Conservation (phyloP, 225 moss, liverwort and hornwort species). For the Anthoceros angustus region DNA sequence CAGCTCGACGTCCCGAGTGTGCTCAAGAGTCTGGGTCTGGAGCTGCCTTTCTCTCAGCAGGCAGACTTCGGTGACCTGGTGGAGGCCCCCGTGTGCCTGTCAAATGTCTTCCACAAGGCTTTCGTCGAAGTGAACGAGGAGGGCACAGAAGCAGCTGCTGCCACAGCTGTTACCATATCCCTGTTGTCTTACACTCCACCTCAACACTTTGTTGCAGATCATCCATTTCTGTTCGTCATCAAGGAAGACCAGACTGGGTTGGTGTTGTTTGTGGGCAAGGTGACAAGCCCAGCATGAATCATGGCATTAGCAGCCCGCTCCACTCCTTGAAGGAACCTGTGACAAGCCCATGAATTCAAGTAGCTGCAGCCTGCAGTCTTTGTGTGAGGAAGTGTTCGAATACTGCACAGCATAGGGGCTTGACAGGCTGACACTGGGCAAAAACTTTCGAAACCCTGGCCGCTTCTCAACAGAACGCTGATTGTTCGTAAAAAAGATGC, state of each 20-base stretch:
- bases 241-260: constrained; percentile 27
- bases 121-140: constrained; percentile 56
- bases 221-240: constrained; percentile 37
- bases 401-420: too few relatives aligned
- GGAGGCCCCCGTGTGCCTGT: constrained; percentile 21
- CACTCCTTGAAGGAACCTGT: too few relatives aligned
- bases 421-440: too few relatives aligned
- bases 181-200: constrained; percentile 8
- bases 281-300: constrained; percentile 17
- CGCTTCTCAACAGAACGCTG: too few relatives aligned
- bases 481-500: too few relatives aligned
- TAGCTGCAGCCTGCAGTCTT: too few relatives aligned
- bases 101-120: constrained; percentile 36
- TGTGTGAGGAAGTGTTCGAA: too few relatives aligned
- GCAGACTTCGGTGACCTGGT: constrained; percentile 47
- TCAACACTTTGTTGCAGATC: constrained; percentile 30
- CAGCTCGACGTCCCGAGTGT: constrained; percentile 18
- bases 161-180: constrained; percentile 13
- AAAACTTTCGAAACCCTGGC: too few relatives aligned
- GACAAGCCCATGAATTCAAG: too few relatives aligned
- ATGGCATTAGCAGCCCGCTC: not conserved
- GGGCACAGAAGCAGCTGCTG: constrained; percentile 52
- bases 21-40: constrained; percentile 25
- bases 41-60: constrained; percentile 21
- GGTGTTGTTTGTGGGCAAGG: constrained; percentile 28